Base-by-base conservation (phyloP, 2,329 filamentous ascomycete genomes). In the Thielaviopsis populi region DNA sequence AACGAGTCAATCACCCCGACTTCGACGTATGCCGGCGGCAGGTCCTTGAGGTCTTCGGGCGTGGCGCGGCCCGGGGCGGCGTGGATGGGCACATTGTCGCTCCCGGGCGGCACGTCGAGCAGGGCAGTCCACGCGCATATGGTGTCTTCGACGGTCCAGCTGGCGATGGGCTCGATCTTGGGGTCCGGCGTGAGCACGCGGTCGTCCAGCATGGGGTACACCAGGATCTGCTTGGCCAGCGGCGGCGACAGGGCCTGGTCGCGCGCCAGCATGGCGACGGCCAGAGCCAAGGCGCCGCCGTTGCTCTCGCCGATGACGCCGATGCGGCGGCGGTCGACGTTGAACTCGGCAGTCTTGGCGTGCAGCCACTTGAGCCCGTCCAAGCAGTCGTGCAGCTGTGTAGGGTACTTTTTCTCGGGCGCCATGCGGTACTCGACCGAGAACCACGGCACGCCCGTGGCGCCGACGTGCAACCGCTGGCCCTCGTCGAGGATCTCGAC, bases 371-470 rank as follows among this genome's bases (percentile, higher is more conserved):
- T 43, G 3, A 74, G 53, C 0, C 65, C 71, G 1, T 70, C 70
- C 66, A 74, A 74, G 59, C 70, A 70, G 63, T 78, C 76, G 46
- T 73, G 71, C 0, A 74, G 68, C 0, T 70, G 73, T 0, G 69
- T 68, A 0, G 75, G 74, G 17, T 72, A 72, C 2, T 70, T 72
- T 42, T 74, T 65, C 68, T 78, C 77, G 0, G 77, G 77, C 3
- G 76, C 74, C 2, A 76, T 70, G 3, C 76, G 71, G 69, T 77
- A 79, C 19, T 76, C 75, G 37, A 76, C 70, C 1, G 70, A 69
- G 53, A 75, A 70, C 46, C 75, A 69, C 8, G 72, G 72, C 13
- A 76, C 68, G 1, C 72, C 71, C 3, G 71, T 63, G 77, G 75
- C 61, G 73, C 71, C 1, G 74, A 68, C 58, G 1, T 70, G 73